Percentiles rank a stretch among this genome's conserved stretches.
Conservation (phyloP, 805 yeast genomes). For the Hanseniaspora hatyaiensis region DNA sequence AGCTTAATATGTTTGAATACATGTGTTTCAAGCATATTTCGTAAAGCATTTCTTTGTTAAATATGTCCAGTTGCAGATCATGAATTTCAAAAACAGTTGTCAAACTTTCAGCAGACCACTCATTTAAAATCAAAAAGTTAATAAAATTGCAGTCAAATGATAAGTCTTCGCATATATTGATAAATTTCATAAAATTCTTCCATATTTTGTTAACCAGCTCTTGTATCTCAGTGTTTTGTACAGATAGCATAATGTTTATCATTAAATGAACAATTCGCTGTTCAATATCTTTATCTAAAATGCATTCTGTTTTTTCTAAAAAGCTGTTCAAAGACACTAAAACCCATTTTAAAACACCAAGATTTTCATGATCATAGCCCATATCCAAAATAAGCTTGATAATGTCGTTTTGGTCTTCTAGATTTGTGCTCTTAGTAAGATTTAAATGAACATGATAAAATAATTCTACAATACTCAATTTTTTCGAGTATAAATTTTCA, state of each 20-base stretch:
- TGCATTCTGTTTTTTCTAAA: background rate
- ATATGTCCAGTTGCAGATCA: background rate
- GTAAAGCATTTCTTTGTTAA: background rate
- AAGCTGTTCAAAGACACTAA: background rate
- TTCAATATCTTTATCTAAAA: background rate
- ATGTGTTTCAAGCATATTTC: slow-evolving; percentile 1
- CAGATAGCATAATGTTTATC: background rate
- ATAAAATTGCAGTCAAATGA: background rate
- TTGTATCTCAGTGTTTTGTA: background rate
- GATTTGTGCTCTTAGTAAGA: background rate
- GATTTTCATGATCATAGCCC: slow-evolving; percentile 1
- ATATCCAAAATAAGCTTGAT: background rate
- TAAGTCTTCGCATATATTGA: background rate
- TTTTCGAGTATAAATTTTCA: background rate
- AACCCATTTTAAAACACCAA: slow-evolving; percentile 4
- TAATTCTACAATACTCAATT: background rate
- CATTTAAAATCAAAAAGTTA: background rate
- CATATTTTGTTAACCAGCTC: background rate
- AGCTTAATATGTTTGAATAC: background rate
- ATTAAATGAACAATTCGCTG: background rate
- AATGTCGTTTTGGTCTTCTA: background rate
- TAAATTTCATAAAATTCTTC: background rate
- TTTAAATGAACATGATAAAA: background rate
- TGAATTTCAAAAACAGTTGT: background rate
- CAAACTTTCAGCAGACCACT: background rate